phyloP scores from a whole-genome alignment of 257 asterid genomes.

The Mentha longifolia region DNA sequence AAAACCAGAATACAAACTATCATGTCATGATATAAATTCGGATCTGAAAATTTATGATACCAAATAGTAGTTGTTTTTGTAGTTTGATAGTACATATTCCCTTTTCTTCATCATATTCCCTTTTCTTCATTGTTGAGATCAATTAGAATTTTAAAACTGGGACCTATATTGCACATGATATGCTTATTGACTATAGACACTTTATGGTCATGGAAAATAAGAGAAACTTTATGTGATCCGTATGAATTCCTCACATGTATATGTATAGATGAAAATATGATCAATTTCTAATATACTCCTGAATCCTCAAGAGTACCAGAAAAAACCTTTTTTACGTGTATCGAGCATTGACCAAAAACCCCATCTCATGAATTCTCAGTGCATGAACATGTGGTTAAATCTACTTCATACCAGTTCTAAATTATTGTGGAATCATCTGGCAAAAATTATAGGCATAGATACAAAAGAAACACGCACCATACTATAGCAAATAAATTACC shows the following conservation, averaged over 20 bases:
- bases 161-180: no score
- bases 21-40: no score
- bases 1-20: background rate
- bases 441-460: background rate
- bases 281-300: no score
- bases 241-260: no score
- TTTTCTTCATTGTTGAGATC: background rate
- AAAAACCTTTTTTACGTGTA: background rate
- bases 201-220: background rate
- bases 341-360: background rate
- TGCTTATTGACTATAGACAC: background rate
- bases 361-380: background rate
- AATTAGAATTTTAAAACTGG: background rate
- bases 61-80: background rate
- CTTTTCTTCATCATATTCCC: no score
- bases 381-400: background rate
- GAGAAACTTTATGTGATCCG: background rate
- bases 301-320: background rate
- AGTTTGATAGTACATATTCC: background rate
- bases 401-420: background rate
- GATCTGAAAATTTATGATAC: background rate
- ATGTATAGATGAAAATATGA: no score
- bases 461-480: background rate
- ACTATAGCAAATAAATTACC: slow-evolving; percentile 35
- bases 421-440: background rate